These are phyloP conservation scores for Epichloe festucae DNA, from an alignment of 2,329 filamentous ascomycete species.

Conservation along the genomic window DNA sequence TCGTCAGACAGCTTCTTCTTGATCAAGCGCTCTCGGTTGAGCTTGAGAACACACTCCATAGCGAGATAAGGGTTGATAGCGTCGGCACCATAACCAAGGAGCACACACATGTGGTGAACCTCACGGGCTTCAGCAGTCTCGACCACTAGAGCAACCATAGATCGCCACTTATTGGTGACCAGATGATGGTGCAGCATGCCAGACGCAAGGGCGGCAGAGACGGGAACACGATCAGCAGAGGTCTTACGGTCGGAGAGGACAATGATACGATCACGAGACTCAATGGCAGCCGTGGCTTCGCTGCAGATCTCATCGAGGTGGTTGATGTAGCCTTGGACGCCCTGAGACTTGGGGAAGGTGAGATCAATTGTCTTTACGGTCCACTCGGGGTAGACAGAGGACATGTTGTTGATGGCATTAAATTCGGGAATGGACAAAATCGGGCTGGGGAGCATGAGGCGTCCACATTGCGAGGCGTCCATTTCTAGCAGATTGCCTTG, in stretches of 20 bases:
- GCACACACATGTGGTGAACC: conserved; percentile 97
- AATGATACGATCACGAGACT: conserved; percentile 72
- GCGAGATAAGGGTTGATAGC: conserved; percentile 90
- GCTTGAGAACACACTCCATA: conserved; percentile 93
- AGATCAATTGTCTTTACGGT: conserved; percentile 83
- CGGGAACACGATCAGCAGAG: conserved; percentile 66
- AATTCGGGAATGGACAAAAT: conserved; percentile 84
- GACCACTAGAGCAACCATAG: conserved; percentile 71
- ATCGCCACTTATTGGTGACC: conserved; percentile 91
- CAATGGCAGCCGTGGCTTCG: conserved; percentile 70
- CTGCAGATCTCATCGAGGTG: conserved; percentile 83
- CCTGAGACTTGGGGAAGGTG: conserved; percentile 79
- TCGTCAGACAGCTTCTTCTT: conserved; percentile 78
- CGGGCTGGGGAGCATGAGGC: conserved; percentile 76
- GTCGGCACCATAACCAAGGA: conserved; percentile 89
- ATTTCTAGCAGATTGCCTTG: conserved; percentile 94
- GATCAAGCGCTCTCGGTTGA: conserved; percentile 85
- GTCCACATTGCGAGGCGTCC: conserved; percentile 76
- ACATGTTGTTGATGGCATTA: conserved; percentile 72
- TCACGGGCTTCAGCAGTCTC: conserved; percentile 94
- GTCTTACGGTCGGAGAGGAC: conserved; percentile 82
- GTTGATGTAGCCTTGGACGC: conserved; percentile 70
- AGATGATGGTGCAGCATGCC: conserved; percentile 93
- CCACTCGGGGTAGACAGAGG: conserved; percentile 62
- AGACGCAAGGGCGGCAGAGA: conserved; percentile 77